Percentiles rank a stretch among this genome's conserved stretches.
Conservation (phyloP, 2,329 filamentous ascomycete genomes). For the Fusarium sp. region DNA sequence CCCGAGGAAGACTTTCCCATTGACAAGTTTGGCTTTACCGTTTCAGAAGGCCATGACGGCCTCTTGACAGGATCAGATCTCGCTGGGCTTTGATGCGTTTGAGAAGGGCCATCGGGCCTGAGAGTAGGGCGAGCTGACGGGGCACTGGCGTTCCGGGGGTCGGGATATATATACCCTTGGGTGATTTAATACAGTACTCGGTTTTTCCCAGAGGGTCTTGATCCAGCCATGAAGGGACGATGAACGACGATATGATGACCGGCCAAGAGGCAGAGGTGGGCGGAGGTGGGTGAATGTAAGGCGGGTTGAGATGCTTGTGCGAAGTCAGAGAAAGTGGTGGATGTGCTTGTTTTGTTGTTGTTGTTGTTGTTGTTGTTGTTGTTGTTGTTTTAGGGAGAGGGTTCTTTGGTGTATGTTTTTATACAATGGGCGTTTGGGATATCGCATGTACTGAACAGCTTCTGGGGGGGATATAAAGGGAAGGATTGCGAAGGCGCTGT, state of each 20-base stretch:
- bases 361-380: no score
- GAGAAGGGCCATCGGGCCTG: constrained; percentile 6
- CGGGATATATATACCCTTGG: constrained; percentile 45
- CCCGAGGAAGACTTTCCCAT: constrained; percentile 76
- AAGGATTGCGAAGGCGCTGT: background rate
- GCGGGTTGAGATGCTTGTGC: background rate
- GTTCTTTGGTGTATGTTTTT: constrained; percentile 35
- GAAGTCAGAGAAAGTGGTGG: constrained; percentile 9
- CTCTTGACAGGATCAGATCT: constrained; percentile 55
- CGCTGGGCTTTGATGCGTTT: constrained; percentile 39
- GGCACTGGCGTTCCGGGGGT: constrained; percentile 46
- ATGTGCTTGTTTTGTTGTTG: constrained; percentile 5
- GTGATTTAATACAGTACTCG: constrained; percentile 44
- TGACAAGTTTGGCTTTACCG: constrained; percentile 69
- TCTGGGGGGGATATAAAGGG: background rate
- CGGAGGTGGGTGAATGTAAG: background rate
- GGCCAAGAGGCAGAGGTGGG: constrained; percentile 19
- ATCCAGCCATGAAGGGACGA: constrained; percentile 53
- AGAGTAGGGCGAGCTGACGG: constrained; percentile 8
- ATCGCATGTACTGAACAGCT: background rate
- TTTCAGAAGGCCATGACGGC: constrained; percentile 54
- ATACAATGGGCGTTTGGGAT: background rate
- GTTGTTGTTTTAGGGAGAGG: no score
- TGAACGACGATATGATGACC: constrained; percentile 53
- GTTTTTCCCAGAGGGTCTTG: constrained; percentile 38